Evolutionary conservation across 805 yeast genomes (phyloP).

Genomic region (Maudiozyma saulgeensis): DNA sequence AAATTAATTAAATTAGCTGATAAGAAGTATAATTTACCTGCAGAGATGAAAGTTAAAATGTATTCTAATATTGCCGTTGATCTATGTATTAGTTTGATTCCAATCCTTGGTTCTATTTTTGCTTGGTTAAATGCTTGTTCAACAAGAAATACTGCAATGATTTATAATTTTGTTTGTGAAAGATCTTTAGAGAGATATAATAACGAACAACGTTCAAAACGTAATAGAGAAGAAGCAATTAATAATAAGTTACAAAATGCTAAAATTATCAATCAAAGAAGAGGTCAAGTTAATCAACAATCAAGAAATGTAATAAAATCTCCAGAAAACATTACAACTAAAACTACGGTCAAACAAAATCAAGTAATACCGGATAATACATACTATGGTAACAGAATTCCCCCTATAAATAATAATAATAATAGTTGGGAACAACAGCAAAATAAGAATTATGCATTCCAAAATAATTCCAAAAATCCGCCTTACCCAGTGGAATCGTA

Average conservation of each 20-base stretch:
- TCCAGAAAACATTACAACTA: neutral
- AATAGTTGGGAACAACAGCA: neutral
- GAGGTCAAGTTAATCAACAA: neutral
- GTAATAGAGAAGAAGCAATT: neutral
- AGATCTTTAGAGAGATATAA: constrained; percentile 13
- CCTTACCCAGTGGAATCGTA: neutral
- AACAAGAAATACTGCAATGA: constrained; percentile 77
- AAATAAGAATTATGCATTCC: neutral
- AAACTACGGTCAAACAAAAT: too few relatives aligned
- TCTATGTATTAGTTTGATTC: constrained; percentile 65
- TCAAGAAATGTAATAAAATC: neutral
- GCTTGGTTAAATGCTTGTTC: constrained; percentile 81
- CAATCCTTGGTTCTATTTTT: constrained; percentile 67
- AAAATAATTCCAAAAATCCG: neutral
- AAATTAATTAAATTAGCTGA: constrained; percentile 54
- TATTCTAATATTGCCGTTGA: constrained; percentile 70
- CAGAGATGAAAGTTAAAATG: constrained; percentile 52
- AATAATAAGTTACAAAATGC: neutral
- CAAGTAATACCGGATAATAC: too few relatives aligned
- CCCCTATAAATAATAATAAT: neutral
- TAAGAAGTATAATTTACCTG: constrained; percentile 47
- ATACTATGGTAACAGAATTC: too few relatives aligned
- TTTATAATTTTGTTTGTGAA: constrained; percentile 38
- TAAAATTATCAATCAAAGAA: neutral
- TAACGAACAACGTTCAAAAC: neutral